phyloP scores from a whole-genome alignment of 345 rosid species.

The Hirschfeldia incana region DNA sequence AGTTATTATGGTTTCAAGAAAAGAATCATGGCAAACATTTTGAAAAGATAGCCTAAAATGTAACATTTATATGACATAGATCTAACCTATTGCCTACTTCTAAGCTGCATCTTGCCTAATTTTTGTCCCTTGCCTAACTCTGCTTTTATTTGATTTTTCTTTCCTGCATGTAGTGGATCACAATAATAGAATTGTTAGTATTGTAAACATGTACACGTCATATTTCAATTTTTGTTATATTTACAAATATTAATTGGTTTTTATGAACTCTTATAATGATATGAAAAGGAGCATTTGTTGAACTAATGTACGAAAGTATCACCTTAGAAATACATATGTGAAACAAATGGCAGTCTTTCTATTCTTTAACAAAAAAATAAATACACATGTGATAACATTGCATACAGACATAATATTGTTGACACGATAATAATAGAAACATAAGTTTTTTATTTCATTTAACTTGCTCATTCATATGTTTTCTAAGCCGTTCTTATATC shows the following conservation, averaged over 20 bases:
- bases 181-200: background rate
- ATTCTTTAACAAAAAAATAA: no score
- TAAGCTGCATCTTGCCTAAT: constrained; percentile 28
- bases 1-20: background rate
- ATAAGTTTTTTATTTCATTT: background rate
- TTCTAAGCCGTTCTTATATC: background rate
- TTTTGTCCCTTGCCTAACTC: constrained; percentile 22
- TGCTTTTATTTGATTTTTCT: background rate
- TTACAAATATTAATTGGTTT: background rate
- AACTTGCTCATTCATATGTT: background rate
- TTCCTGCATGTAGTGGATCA: background rate
- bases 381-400: background rate
- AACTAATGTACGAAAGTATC: background rate
- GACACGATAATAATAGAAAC: background rate
- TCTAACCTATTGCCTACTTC: constrained; percentile 27
- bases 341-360: no score
- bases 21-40: constrained; percentile 4
- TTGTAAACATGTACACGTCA: background rate
- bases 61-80: constrained; percentile 21
- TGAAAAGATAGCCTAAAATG: constrained; percentile 23
- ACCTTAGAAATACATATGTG: background rate
- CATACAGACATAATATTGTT: background rate
- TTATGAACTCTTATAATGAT: background rate
- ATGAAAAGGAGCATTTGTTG: background rate
- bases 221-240: background rate